Evolutionary conservation across 805 yeast species (phyloP).

Genomic region (Sugiyamaella mastotermitis): DNA sequence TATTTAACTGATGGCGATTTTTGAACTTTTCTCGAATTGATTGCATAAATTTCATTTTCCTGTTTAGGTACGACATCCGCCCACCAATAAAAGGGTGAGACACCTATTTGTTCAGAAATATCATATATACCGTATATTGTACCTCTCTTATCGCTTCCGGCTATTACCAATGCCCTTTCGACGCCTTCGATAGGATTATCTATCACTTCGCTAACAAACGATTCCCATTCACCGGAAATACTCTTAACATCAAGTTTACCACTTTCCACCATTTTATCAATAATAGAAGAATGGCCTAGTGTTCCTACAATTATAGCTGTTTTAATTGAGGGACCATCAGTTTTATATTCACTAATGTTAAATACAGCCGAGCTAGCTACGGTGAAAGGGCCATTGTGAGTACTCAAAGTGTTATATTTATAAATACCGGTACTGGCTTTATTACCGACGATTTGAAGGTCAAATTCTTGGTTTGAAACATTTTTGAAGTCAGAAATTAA

Average conservation of each 20-base stretch:
- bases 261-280: conserved; percentile 8
- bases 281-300: conserved; percentile 11
- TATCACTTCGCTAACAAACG: conserved; percentile 7
- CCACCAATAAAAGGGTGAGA: conserved; percentile 16
- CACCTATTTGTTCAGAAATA: conserved; percentile 16
- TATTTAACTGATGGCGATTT: conserved; percentile 14
- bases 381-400: conserved; percentile 2
- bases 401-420: conserved; percentile 8
- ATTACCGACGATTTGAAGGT: conserved; percentile 4
- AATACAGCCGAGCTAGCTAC: conserved; percentile 9
- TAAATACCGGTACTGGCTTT: conserved; percentile 13
- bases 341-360: conserved; percentile 3
- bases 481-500: conserved; percentile 12
- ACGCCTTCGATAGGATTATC: conserved; percentile 8
- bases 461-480: conserved; percentile 9
- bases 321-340: conserved; percentile 2
- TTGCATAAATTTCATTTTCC: conserved; percentile 9
- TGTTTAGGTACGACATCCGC: conserved; percentile 11
- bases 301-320: conserved; percentile 15
- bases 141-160: conserved; percentile 16
- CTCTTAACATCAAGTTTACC: conserved; percentile 13
- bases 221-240: conserved; percentile 14
- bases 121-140: conserved; percentile 15
- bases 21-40: conserved; percentile 2
- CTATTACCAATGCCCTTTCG: conserved; percentile 13